These are phyloP conservation scores for Otatea glauca DNA, from an alignment of 176 grass and related monocot species.

Conservation along the genomic window DNA sequence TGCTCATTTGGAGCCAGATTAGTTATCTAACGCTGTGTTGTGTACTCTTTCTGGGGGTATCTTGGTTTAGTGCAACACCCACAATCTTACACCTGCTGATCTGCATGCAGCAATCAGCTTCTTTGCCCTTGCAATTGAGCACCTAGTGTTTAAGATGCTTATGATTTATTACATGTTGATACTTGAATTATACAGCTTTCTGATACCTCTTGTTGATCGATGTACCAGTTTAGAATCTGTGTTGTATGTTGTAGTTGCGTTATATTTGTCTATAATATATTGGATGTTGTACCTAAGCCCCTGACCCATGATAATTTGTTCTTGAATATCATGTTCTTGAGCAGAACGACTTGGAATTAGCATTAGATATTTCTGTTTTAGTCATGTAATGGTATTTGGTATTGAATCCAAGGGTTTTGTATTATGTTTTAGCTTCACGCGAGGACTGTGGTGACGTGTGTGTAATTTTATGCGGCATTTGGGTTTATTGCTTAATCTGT, in stretches of 20 bases:
- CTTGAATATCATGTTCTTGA: background rate
- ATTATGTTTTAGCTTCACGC: background rate
- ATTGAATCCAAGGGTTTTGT: conserved; percentile 1
- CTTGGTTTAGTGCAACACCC: background rate
- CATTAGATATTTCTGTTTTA: conserved; percentile 10
- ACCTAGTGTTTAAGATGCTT: background rate
- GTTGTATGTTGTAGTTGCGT: background rate
- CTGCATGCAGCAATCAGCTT: background rate
- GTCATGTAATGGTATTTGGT: conserved; percentile 8
- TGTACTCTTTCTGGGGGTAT: background rate
- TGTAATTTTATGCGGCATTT: conserved; percentile 34
- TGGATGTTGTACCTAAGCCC: conserved; percentile 23
- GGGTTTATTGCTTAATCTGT: conserved; percentile 16
- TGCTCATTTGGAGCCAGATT: background rate
- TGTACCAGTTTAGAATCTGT: background rate
- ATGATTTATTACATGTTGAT: background rate
- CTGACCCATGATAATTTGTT: background rate
- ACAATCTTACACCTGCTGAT: background rate
- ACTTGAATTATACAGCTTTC: background rate
- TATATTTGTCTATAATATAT: conserved; percentile 15
- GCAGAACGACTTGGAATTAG: background rate
- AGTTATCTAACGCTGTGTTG: background rate
- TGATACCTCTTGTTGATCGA: background rate
- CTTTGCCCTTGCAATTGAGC: background rate
- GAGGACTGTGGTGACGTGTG: background rate